Evolutionary conservation across 1,139 yeast species (phyloP).

Genomic region (Sugiyamaella novakii): DNA sequence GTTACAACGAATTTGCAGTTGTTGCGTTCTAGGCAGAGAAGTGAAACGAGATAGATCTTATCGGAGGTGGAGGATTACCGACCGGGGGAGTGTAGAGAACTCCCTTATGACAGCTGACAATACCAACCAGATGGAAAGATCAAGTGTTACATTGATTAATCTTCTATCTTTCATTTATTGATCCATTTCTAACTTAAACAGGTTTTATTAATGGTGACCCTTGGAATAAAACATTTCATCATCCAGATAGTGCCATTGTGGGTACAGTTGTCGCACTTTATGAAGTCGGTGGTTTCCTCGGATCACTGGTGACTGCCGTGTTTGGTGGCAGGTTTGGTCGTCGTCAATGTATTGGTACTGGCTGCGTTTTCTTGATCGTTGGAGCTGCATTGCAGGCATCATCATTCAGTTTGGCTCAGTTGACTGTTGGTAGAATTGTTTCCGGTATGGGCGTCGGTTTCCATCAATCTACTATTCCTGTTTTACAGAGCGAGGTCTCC

Average conservation of each 20-base stretch:
- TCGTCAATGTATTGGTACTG: conserved; percentile 58
- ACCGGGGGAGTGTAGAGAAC: too few relatives aligned
- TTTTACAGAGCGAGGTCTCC: conserved; percentile 75
- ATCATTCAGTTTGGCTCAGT: conserved; percentile 44
- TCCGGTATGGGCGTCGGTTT: conserved; percentile 64
- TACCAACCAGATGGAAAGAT: too few relatives aligned
- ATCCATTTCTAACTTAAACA: neutral
- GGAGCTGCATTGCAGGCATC: conserved; percentile 86
- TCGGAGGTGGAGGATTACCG: too few relatives aligned
- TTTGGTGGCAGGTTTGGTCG: conserved; percentile 75
- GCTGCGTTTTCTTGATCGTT: conserved; percentile 59
- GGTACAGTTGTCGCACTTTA: conserved; percentile 54
- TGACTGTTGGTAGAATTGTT: conserved; percentile 54
- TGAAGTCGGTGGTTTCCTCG: conserved; percentile 76
- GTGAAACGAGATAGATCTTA: too few relatives aligned
- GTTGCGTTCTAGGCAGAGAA: too few relatives aligned
- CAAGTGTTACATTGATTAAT: too few relatives aligned
- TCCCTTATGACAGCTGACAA: too few relatives aligned
- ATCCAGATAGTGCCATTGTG: conserved; percentile 29
- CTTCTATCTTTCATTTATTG: too few relatives aligned
- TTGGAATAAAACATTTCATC: conserved; percentile 21
- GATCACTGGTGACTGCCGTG: conserved; percentile 39
- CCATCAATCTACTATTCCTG: conserved; percentile 61
- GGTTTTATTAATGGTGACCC: conserved; percentile 24
- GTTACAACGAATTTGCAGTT: too few relatives aligned